Evolutionary conservation across 495 filamentous ascomycete species (phyloP), one percentile per base, ranked within the genome.

Genomic region (Aspergillus homomorphus): DNA sequence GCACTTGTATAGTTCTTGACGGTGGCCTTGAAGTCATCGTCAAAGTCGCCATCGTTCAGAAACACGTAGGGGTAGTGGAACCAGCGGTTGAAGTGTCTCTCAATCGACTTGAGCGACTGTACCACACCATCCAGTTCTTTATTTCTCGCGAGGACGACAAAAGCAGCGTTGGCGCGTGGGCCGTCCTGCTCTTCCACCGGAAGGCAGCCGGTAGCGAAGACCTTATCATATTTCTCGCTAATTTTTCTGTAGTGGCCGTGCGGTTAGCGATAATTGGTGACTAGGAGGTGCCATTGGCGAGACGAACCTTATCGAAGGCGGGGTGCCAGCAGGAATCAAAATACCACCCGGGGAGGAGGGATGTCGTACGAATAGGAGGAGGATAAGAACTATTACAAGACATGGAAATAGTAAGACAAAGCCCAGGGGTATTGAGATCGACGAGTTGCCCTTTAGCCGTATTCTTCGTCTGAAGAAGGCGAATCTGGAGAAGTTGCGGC

Each of bases 1-100:
- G 80, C 80, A 56, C 87, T 94, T 15, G 93, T 96, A 72, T 99
- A 93, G 67, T 98, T 97, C 66, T 81, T 74, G 45, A 99, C 85
- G 0, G 85, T 87, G 49, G 91, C 89, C 73, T 89, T 93, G 82
- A 99, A 99, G 4, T 86, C 89, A 64, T 87, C 80, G 71, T 97
- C 89, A 82, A 99, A 99, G 50, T 96, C 92, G 24, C 86, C 95
- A 68, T 99, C 94, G 72, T 99, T 99, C 60, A 99, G 78, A 76
- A 99, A 99, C 56, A 99, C 95, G 72, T 98, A 99, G 26, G 94
- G 94, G 71, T 99, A 99, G 72, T 97, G 82, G 71, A 91, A 99
- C 95, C 95, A 98, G 58, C 93, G 84, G 74, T 99, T 99, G 84
- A 99, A 99, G 70, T 99, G 94, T 59, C 94, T 84, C 78, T 99